Percentiles rank a stretch among this genome's conserved stretches.
Conservation (phyloP, 2,329 filamentous ascomycete genomes). For the Pseudogymnoascus sp. region DNA sequence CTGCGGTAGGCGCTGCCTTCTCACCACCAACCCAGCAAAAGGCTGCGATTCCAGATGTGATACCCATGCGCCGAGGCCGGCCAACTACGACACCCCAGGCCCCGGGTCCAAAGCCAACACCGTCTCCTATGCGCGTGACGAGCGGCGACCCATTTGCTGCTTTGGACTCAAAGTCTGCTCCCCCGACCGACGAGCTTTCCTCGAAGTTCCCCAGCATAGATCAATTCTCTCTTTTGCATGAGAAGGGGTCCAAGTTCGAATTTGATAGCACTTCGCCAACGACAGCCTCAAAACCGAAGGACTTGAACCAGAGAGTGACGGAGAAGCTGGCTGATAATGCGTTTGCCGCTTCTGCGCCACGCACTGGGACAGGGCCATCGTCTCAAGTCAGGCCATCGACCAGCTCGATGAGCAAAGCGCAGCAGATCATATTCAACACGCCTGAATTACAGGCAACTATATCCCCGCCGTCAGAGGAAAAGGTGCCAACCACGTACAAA, state of each 20-base stretch:
- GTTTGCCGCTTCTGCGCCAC: slow-evolving; percentile 48
- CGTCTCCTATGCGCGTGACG: slow-evolving; percentile 63
- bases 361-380: slow-evolving; percentile 10
- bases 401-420: slow-evolving; percentile 50
- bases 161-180: slow-evolving; percentile 61
- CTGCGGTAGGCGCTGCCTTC: slow-evolving; percentile 73
- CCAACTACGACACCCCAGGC: slow-evolving; percentile 48
- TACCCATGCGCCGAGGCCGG: slow-evolving; percentile 85
- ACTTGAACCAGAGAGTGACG: slow-evolving; percentile 59
- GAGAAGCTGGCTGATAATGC: slow-evolving; percentile 78
- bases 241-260: slow-evolving; percentile 75
- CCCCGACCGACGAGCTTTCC: slow-evolving; percentile 70
- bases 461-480: slow-evolving; percentile 33
- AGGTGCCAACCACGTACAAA: slow-evolving; percentile 19
- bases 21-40: slow-evolving; percentile 65
- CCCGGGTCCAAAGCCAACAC: slow-evolving; percentile 47
- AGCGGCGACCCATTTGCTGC: slow-evolving; percentile 83
- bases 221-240: slow-evolving; percentile 84
- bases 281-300: slow-evolving; percentile 41
- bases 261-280: slow-evolving; percentile 56
- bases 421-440: slow-evolving; percentile 55
- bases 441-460: slow-evolving; percentile 47
- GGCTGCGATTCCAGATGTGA: slow-evolving; percentile 75
- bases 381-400: slow-evolving; percentile 18
- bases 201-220: slow-evolving; percentile 83